phyloP scores from a whole-genome alignment of 208 protist genomes.

The Trypanosoma lewisi region DNA sequence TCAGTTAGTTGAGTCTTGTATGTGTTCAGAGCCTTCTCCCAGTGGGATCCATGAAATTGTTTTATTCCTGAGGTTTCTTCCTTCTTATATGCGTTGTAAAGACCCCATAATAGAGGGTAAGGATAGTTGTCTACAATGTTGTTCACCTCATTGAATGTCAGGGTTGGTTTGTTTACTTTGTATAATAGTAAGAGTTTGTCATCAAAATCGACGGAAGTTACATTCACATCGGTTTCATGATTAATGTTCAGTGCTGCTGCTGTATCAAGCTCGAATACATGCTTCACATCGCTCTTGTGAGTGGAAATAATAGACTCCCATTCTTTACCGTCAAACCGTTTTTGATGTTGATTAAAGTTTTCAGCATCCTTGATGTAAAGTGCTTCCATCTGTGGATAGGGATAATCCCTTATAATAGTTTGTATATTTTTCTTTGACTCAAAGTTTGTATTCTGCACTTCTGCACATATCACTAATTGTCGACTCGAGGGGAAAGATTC shows the following conservation, averaged over 20 bases:
- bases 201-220: no score
- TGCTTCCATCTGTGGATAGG: slow-evolving; percentile 41
- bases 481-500: slow-evolving; percentile 10
- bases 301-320: slow-evolving; percentile 40
- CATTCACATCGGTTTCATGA: no score
- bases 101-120: no score
- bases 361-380: slow-evolving; percentile 58
- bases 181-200: no score
- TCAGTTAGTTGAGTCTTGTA: no score
- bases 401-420: slow-evolving; percentile 32
- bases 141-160: no score
- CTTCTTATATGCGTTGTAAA: no score
- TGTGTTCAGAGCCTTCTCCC: no score
- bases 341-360: slow-evolving; percentile 36
- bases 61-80: no score
- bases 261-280: slow-evolving; percentile 56
- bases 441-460: slow-evolving; percentile 48
- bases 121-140: no score
- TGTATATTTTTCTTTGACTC: slow-evolving; percentile 36
- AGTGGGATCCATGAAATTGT: no score
- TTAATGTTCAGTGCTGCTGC: slow-evolving; percentile 42
- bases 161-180: no score
- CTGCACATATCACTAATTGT: slow-evolving; percentile 55
- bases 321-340: slow-evolving; percentile 50
- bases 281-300: slow-evolving; percentile 35